Percentiles rank a stretch among this genome's conserved stretches.
Evolutionary conservation across 768 basidiomycete genomes (phyloP).

Genomic region (Russula foetens): DNA sequence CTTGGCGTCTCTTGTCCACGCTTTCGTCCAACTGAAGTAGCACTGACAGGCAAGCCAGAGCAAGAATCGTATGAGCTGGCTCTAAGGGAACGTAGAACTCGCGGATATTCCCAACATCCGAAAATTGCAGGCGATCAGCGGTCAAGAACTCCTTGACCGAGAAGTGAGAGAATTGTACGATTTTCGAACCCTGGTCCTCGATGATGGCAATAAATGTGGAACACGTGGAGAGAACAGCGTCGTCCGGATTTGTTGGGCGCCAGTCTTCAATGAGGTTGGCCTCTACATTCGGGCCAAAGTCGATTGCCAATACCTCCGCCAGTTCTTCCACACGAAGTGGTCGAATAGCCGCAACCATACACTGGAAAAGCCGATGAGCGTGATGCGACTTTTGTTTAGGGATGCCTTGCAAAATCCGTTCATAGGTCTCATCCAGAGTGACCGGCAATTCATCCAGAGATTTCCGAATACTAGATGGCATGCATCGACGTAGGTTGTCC

Average conservation of each 20-base stretch:
- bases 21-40: too few species aligned
- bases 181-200: too few species aligned
- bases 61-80: too few species aligned
- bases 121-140: too few species aligned
- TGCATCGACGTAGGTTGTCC: background rate
- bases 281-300: too few species aligned
- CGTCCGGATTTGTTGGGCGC: background rate
- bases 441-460: background rate
- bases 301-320: background rate
- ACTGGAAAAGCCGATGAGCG: background rate
- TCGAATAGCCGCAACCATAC: background rate
- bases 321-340: background rate
- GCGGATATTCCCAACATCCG: too few species aligned
- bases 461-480: background rate
- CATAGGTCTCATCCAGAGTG: background rate
- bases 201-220: too few species aligned
- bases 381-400: background rate
- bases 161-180: too few species aligned
- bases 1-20: too few species aligned
- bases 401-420: background rate
- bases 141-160: too few species aligned
- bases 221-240: background rate
- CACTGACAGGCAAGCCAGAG: too few species aligned
- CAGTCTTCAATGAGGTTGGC: background rate
- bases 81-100: too few species aligned